Base-by-base conservation (phyloP, 306 rosid species). In the Cicer yamashitae region DNA sequence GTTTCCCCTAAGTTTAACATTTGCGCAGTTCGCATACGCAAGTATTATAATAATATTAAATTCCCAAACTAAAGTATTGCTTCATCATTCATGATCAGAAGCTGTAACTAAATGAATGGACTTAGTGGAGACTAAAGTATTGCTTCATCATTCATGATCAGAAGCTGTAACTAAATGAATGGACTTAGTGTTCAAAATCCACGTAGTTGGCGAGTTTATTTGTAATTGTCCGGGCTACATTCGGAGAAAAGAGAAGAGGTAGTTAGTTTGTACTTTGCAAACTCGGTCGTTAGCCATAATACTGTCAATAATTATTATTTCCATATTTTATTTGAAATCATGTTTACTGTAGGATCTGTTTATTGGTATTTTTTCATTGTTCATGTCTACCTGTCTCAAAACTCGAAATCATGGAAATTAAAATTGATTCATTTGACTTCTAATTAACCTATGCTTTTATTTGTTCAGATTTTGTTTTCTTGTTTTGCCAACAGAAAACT, bases 401-500 rank as follows among this genome's bases (percentile, higher is more conserved):
- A 78, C 57, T 63, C 20, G 30, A 53, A 71, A 41, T 40, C 34
- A 20, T 7, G 22, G 53, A 13, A 61, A 2, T 37, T 38, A 61
- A 34, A 41, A 61, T 37, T 34, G 46, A 61, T 38, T 11, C 47
- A 38, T 62, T 38, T 8, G n/a, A 61, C 13, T 62, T 62, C 30
- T 39, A n/a, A 62, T 62, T 39, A n/a, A 62, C 39, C 7, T 37
- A 67, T 59, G 71, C 58, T 17, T 65, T 40, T 7, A 11, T 52
- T 52, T 7, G 7, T 75, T 30, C 11, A 30, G 14, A 20, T 60
- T 7, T 44, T 34, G 50, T 67, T 17, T 39, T n/a, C 74, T 73
- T 67, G 72, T 66, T 61, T 71, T 57, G 58, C 37, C 22, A 50
- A 18, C 56, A 60, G 15, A 50, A 18, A 48, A 60, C 84, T 76